phyloP scores from a whole-genome alignment of 257 asterid genomes.

The Jacaranda copaia region DNA sequence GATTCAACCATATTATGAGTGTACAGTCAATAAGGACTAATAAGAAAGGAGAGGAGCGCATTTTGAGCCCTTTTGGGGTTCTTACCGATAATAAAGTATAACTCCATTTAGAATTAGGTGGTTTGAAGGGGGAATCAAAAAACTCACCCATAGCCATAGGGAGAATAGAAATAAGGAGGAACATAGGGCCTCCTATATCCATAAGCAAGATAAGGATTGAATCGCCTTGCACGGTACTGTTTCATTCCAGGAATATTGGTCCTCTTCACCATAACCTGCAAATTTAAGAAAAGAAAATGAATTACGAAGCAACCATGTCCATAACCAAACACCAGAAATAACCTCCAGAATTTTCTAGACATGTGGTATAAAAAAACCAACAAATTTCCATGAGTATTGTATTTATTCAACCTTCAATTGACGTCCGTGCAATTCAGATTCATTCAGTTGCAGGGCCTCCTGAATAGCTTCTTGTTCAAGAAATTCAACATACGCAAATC shows the following conservation, averaged over 20 bases:
- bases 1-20: too few species aligned
- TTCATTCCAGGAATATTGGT: slow-evolving; percentile 99
- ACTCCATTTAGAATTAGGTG: too few species aligned
- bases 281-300: not conserved
- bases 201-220: slow-evolving; percentile 65
- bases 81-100: too few species aligned
- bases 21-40: too few species aligned
- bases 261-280: slow-evolving; percentile 87
- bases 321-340: not conserved
- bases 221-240: slow-evolving; percentile 79
- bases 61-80: too few species aligned
- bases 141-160: slow-evolving; percentile 85
- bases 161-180: slow-evolving; percentile 76
- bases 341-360: not conserved
- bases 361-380: not conserved
- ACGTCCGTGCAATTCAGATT: slow-evolving; percentile 96
- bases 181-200: slow-evolving; percentile 84
- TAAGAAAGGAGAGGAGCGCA: too few species aligned
- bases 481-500: slow-evolving; percentile 95
- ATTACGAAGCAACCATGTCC: slow-evolving; percentile 17
- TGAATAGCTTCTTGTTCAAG: slow-evolving; percentile 86
- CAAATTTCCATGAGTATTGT: not conserved
- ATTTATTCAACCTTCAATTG: slow-evolving; percentile 74
- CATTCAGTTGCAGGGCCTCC: slow-evolving; percentile 87
- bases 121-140: not conserved